Conservation (phyloP, 257 asterid genomes). For the Schizonepeta tenuifolia region DNA sequence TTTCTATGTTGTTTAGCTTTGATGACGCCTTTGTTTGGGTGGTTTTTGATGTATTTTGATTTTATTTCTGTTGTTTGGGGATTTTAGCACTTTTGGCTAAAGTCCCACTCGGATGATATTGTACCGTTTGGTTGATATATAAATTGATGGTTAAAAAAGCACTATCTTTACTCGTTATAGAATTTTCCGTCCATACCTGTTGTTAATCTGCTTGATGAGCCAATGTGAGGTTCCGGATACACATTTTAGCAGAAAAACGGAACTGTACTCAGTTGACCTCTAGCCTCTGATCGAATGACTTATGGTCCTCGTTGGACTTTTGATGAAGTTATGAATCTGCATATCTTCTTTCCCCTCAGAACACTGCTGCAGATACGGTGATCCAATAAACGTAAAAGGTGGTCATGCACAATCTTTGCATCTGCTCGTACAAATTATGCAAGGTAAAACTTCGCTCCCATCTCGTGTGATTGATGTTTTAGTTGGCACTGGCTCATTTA, state of each 20-base stretch:
- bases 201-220: conserved; percentile 11
- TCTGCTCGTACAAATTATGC: conserved; percentile 11
- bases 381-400: neutral
- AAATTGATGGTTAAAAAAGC: too few relatives aligned
- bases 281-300: neutral
- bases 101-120: too few relatives aligned
- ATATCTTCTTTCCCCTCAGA: neutral
- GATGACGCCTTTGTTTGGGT: too few relatives aligned
- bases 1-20: too few relatives aligned
- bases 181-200: neutral
- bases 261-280: neutral
- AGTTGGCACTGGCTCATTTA: neutral
- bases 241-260: conserved; percentile 8
- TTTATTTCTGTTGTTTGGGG: too few relatives aligned
- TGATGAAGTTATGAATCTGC: conserved; percentile 9
- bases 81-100: too few relatives aligned
- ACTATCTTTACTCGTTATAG: neutral
- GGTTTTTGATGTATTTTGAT: too few relatives aligned
- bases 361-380: conserved; percentile 1
- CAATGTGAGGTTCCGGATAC: neutral
- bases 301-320: neutral
- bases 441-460: conserved; percentile 11
- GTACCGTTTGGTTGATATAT: too few relatives aligned
- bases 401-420: neutral
- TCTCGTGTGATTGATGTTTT: neutral